Evolutionary conservation across 768 basidiomycete species (phyloP).

Genomic region (Erythrobasidium yunnanense): DNA sequence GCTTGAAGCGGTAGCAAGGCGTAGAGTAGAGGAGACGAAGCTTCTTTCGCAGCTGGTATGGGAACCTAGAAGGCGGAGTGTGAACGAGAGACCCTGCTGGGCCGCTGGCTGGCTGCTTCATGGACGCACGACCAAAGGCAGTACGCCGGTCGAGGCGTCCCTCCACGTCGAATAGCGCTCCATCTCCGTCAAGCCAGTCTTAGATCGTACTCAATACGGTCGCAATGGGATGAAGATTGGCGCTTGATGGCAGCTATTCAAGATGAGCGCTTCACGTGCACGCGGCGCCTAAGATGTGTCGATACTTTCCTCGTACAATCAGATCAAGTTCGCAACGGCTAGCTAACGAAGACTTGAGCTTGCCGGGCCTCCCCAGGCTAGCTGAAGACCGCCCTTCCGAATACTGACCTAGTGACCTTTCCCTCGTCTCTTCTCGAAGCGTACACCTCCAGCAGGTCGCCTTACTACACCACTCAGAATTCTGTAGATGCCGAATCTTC

Average conservation of each 20-base stretch:
- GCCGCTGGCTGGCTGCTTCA: too few species aligned
- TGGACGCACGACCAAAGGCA: constrained; percentile 16
- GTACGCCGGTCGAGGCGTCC: constrained; percentile 6
- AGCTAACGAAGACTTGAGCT: background rate
- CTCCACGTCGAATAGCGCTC: constrained; percentile 16
- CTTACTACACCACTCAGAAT: too few species aligned
- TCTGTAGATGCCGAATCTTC: too few species aligned
- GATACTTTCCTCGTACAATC: too few species aligned
- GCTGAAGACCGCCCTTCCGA: too few species aligned
- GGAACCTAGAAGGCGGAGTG: too few species aligned
- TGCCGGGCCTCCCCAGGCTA: background rate
- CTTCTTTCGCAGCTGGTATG: background rate
- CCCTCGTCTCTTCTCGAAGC: too few species aligned
- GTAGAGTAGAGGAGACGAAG: background rate
- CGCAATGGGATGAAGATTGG: background rate
- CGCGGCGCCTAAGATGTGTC: background rate
- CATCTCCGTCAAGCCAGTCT: too few species aligned
- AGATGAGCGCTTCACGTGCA: background rate
- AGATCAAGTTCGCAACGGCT: background rate
- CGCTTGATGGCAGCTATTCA: background rate
- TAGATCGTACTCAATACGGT: too few species aligned
- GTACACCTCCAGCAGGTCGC: too few species aligned
- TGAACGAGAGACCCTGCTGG: too few species aligned
- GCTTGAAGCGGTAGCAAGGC: background rate
- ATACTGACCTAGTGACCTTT: too few species aligned